These are phyloP conservation scores for Blastobotrys raffinosifermentans DNA, from an alignment of 1,139 yeast genomes.

Conservation along the genomic window DNA sequence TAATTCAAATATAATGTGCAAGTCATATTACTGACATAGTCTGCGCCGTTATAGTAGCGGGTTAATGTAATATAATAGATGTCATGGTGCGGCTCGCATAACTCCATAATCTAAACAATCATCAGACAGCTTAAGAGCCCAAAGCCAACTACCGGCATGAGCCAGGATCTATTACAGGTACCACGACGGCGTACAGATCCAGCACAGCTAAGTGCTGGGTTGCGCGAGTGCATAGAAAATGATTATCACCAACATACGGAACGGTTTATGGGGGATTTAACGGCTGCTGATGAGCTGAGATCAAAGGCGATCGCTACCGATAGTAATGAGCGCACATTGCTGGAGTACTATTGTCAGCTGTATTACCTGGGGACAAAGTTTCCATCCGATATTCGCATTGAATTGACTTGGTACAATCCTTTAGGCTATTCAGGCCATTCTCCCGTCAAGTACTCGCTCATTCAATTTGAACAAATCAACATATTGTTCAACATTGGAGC, in stretches of 20 bases:
- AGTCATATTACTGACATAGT: too few species aligned
- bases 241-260: slow-evolving; percentile 65
- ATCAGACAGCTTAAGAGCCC: too few species aligned
- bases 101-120: too few species aligned
- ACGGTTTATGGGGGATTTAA: slow-evolving; percentile 49
- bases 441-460: slow-evolving; percentile 30
- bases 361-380: slow-evolving; percentile 36
- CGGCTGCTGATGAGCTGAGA: slow-evolving; percentile 38
- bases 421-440: slow-evolving; percentile 50
- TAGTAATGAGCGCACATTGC: slow-evolving; percentile 1
- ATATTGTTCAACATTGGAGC: slow-evolving; percentile 66
- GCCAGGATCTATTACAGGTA: slow-evolving; percentile 30
- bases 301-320: slow-evolving; percentile 30
- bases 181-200: slow-evolving; percentile 51
- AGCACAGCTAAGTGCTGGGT: slow-evolving; percentile 41
- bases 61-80: too few species aligned
- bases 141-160: slow-evolving; percentile 8
- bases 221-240: slow-evolving; percentile 46
- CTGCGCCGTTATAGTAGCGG: too few species aligned
- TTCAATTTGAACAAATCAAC: slow-evolving; percentile 54
- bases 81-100: too few species aligned
- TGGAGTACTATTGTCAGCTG: slow-evolving; percentile 33
- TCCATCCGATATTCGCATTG: slow-evolving; percentile 39
- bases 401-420: slow-evolving; percentile 69
- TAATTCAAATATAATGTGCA: too few species aligned